These are phyloP conservation scores for Monilinia polystroma DNA, from an alignment of 2,329 filamentous ascomycete genomes.

Conservation along the genomic window DNA sequence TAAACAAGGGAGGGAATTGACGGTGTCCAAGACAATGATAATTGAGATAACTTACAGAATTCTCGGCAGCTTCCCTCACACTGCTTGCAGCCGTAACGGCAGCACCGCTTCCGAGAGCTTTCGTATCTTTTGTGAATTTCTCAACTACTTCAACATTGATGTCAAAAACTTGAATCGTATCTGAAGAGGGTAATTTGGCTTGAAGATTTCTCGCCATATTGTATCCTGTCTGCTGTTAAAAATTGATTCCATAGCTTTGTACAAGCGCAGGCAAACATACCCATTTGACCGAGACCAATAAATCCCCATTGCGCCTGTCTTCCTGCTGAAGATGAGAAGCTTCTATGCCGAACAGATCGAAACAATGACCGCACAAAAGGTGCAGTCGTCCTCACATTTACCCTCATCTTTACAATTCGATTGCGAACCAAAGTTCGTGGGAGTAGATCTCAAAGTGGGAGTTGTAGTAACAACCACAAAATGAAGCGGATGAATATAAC, in stretches of 20 bases:
- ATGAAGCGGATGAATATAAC: not conserved
- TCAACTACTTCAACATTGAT: slow-evolving; percentile 57
- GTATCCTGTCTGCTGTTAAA: slow-evolving; percentile 52
- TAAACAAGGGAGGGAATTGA: slow-evolving; percentile 30
- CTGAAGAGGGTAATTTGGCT: slow-evolving; percentile 60
- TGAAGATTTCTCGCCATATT: slow-evolving; percentile 72
- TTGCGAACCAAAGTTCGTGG: slow-evolving; percentile 16
- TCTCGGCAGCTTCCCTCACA: slow-evolving; percentile 63
- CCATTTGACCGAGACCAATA: slow-evolving; percentile 60
- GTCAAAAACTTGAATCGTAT: slow-evolving; percentile 64
- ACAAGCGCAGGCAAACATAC: slow-evolving; percentile 42
- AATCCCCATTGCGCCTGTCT: slow-evolving; percentile 56
- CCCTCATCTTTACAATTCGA: slow-evolving; percentile 31
- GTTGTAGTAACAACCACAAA: not conserved
- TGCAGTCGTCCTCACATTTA: slow-evolving; percentile 31
- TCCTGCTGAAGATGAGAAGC: slow-evolving; percentile 48
- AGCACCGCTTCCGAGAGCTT: slow-evolving; percentile 42
- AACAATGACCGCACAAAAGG: slow-evolving; percentile 31
- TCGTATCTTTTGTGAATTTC: slow-evolving; percentile 53
- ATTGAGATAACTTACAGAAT: slow-evolving; percentile 54
- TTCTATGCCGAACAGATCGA: slow-evolving; percentile 33
- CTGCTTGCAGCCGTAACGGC: slow-evolving; percentile 55
- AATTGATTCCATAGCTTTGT: slow-evolving; percentile 22
- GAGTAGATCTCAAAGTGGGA: not conserved
- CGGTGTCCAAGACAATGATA: not conserved